Evolutionary conservation across 345 rosid genomes (phyloP), one percentile per base, ranked within the genome.

Genomic region (Bruguiera gymnorhiza): DNA sequence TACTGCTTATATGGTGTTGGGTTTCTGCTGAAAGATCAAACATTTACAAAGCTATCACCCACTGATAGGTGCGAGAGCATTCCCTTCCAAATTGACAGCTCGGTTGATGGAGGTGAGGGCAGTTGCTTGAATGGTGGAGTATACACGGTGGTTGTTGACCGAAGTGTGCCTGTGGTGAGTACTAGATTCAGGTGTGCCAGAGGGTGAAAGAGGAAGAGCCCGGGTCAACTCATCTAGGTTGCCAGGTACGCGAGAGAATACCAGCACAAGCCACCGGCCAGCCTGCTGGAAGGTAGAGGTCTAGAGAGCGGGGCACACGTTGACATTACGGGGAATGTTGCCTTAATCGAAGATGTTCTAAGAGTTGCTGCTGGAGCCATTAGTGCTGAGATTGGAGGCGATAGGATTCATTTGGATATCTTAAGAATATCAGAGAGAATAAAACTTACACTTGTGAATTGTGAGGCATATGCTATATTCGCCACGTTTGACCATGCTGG

Each of bases 111-210:
- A 69, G 82, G 79, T 10, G 65, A 70, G 1, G 73, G 66, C 24
- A 73, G 79, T 64, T 83, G 89, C 84, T 61, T 87, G 74, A 86
- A 69, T 61, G 81, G 83, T 3, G 91, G 91, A 65, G 84, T 85
- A 0, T 60, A 70, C 50, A 85, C 75, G 6, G 83, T 64, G 3
- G 92, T 89, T 2, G 90, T 95, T 0, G 90, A 91, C 13, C 89
- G 79, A 59, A 91, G 81, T 29, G 85, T 91, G 6, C 95, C 95
- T 0, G 89, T 86, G 20, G 39, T 83, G 26, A 89, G 95, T 58
- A 80, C 95, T 0, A 91, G 95, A 13, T 89, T 83, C 80, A 91
- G 86, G 95, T 88, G 91, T 10, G 90, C 87, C 3, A 87, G 80
- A 70, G 93, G 86, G 9, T 89, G 93, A 93, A 93, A 81, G 82